Conservation (phyloP, 768 basidiomycete genomes). For the Lactarius evosmus region DNA sequence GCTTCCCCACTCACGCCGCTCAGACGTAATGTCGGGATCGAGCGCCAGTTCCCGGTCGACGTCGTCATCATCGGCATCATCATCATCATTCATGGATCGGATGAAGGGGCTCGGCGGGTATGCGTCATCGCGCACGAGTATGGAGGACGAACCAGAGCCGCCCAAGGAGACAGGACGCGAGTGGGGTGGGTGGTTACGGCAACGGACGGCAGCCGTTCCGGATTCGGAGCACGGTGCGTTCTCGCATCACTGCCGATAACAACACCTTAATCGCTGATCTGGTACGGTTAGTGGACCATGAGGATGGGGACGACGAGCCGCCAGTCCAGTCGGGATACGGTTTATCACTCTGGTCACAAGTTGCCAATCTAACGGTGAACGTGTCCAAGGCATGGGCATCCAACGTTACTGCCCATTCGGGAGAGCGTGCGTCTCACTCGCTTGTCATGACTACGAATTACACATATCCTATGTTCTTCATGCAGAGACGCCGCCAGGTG, state of each 20-base stretch:
- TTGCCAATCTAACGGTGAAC: slow-evolving; percentile 54
- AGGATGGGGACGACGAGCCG: slow-evolving; percentile 18
- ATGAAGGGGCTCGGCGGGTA: slow-evolving; percentile 35
- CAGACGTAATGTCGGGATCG: slow-evolving; percentile 13
- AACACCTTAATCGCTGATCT: not conserved
- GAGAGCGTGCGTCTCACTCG: slow-evolving; percentile 21
- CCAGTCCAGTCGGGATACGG: slow-evolving; percentile 37
- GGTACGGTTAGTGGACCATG: not conserved
- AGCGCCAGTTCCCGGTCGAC: slow-evolving; percentile 34
- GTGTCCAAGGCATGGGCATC: slow-evolving; percentile 55
- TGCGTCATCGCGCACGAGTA: slow-evolving; percentile 43
- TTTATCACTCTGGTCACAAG: slow-evolving; percentile 52
- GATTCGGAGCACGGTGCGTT: slow-evolving; percentile 12
- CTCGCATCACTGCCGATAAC: not conserved
- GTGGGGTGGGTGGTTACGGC: slow-evolving; percentile 10
- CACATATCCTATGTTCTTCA: not conserved
- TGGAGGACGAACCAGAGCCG: slow-evolving; percentile 39
- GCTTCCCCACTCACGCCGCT: slow-evolving; percentile 25
- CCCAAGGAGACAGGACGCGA: not conserved
- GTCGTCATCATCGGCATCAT: slow-evolving; percentile 28
- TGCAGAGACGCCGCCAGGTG: slow-evolving; percentile 49
- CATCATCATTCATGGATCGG: slow-evolving; percentile 40
- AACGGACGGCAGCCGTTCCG: not conserved
- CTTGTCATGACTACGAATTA: not conserved
- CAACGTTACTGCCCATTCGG: slow-evolving; percentile 18